Conservation (phyloP, 805 yeast species). For the Nakazawaea sp. region DNA sequence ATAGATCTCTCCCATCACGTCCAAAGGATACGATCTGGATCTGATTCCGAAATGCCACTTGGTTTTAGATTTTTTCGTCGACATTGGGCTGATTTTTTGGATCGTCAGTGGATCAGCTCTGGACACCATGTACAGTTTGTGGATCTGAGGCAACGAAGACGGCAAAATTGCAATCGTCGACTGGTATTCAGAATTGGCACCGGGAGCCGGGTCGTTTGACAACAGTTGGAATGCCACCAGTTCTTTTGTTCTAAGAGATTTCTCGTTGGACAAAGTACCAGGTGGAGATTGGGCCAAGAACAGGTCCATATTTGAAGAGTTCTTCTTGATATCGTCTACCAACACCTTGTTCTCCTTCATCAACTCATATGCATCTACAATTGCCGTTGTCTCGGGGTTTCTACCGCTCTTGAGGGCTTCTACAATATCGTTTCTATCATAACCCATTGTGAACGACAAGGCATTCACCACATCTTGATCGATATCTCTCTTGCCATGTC, state of each 20-base stretch:
- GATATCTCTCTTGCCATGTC: conserved; percentile 35
- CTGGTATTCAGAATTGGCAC: conserved; percentile 44
- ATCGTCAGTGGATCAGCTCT: conserved; percentile 29
- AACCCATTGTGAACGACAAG: conserved; percentile 80
- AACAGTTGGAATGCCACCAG: conserved; percentile 31
- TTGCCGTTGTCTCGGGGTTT: conserved; percentile 54
- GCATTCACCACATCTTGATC: conserved; percentile 75
- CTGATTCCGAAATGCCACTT: conserved; percentile 99
- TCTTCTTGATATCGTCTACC: conserved; percentile 57
- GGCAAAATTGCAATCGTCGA: conserved; percentile 91
- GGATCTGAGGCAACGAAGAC: conserved; percentile 89
- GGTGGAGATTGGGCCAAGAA: conserved; percentile 58
- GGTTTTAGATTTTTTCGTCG: conserved; percentile 80
- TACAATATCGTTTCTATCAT: conserved; percentile 74
- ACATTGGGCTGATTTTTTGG: conserved; percentile 34
- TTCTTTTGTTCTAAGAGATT: conserved; percentile 9
- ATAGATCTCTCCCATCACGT: conserved; percentile 98
- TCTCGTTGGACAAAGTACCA: conserved; percentile 16
- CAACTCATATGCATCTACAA: conserved; percentile 78
- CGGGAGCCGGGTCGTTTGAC: conserved; percentile 34
- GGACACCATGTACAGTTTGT: conserved; percentile 85
- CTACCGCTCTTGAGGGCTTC: conserved; percentile 46
- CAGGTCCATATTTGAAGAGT: conserved; percentile 46
- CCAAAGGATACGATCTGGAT: conserved; percentile 91
- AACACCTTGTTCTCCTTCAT: conserved; percentile 73